Evolutionary conservation across 108 stramenopile genomes (phyloP), one percentile per base, ranked within the genome.

Genomic region (Stephanodiscus minutulus): DNA sequence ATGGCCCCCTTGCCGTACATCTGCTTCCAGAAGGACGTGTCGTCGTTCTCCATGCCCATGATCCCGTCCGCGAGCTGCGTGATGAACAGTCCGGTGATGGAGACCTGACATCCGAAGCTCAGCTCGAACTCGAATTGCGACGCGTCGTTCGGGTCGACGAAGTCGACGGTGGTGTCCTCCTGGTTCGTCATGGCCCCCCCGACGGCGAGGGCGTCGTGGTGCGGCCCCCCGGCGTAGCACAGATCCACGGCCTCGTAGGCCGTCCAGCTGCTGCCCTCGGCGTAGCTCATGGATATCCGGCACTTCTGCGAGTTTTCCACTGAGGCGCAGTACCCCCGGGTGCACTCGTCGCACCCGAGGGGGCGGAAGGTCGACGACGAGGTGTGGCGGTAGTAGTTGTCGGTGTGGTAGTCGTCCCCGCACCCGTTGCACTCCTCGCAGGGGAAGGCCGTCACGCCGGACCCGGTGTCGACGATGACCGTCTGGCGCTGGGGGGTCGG

Each of bases 61-160:
- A 98, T 98, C 0, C 98, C 98, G 72, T 97, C 95, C 27, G 95
- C 98, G 20, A 97, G 79, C 70, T 98, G 98, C 7, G 96, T 97
- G 54, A 86, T 82, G 83, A 98, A 98, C 28, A 98, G 81, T 4
- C 97, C 97, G 0, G 96, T 97, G 36, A 97, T 80, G 18, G 70
- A 73, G 27, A 77, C 84, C 73, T 97, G 97, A 76, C 98, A 98
- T 9, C 97, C 98, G 86, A 98, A 98, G n/a, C 71, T 66, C 52
- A 98, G 66, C 7, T 67, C 77, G 70, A 93, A 91, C 5, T 77
- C 70, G 65, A 88, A 84, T 28, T 79, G 66, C 11, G 64, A 54
- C 7, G 87, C 88, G 24, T 84, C 63, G 20, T 63, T 41, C 11
- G 91, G 91, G 69, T 90, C 79, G 25, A 87, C 63, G 66, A 84